These are phyloP conservation scores for Aleurites moluccanus DNA, from an alignment of 441 rosid genomes.

Conservation along the genomic window DNA sequence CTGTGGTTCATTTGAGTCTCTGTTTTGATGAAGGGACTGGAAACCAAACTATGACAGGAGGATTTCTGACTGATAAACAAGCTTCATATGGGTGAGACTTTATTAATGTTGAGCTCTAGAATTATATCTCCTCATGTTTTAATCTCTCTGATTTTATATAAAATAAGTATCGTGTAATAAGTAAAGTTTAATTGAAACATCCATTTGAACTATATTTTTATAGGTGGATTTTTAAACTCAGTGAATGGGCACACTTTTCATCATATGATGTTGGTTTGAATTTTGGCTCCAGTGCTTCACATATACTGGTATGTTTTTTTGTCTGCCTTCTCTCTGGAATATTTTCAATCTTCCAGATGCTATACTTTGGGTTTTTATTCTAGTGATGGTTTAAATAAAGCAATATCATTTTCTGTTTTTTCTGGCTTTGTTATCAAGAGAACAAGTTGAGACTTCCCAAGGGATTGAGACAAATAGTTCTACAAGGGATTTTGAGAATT, in stretches of 20 bases:
- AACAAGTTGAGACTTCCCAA: background rate
- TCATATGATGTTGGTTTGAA: constrained; percentile 84
- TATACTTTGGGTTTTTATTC: background rate
- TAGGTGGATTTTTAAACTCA: constrained; percentile 93
- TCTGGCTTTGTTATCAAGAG: background rate
- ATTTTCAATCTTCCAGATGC: constrained; percentile 7
- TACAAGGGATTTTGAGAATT: background rate
- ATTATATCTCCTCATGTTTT: background rate
- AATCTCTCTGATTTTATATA: constrained; percentile 7
- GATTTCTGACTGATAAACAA: constrained; percentile 91
- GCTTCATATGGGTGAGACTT: constrained; percentile 80
- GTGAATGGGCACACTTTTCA: constrained; percentile 93
- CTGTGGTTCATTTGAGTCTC: constrained; percentile 82
- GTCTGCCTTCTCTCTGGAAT: constrained; percentile 12
- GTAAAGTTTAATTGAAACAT: constrained; percentile 3
- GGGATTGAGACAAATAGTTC: background rate
- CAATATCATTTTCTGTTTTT: background rate
- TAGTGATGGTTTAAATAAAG: background rate
- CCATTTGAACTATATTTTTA: constrained; percentile 15
- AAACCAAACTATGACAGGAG: constrained; percentile 91
- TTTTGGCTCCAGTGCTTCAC: constrained; percentile 83
- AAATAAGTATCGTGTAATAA: background rate
- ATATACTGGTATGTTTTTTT: constrained; percentile 67
- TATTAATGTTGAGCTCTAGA: constrained; percentile 1
- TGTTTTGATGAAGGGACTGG: constrained; percentile 98